phyloP scores from a whole-genome alignment of 1,139 yeast genomes.

The Zygotorulaspora mrakii region DNA sequence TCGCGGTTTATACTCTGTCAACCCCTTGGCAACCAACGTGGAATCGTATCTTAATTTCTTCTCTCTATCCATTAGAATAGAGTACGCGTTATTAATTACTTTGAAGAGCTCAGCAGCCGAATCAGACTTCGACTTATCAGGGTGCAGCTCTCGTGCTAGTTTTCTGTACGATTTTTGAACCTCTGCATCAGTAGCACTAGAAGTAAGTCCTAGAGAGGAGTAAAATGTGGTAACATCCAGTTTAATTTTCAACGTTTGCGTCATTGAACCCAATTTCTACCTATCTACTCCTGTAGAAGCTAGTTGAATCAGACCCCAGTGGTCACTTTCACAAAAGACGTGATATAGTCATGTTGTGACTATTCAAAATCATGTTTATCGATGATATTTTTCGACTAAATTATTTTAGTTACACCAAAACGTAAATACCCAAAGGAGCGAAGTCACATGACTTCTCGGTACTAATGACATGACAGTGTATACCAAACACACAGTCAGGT shows the following conservation, averaged over 20 bases:
- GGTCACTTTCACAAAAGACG: no score
- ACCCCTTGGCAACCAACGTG: conserved; percentile 20
- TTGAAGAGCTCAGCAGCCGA: conserved; percentile 34
- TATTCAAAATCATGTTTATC: no score
- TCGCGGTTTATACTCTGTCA: conserved; percentile 20
- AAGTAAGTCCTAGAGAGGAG: conserved; percentile 29
- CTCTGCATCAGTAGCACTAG: conserved; percentile 28
- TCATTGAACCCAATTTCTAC: conserved; percentile 7
- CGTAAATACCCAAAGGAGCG: no score
- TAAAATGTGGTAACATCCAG: conserved; percentile 34
- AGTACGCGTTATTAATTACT: conserved; percentile 34
- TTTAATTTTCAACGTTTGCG: conserved; percentile 11
- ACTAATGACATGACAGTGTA: no score
- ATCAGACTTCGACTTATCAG: conserved; percentile 34
- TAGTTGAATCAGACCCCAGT: no score
- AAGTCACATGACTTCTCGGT: no score
- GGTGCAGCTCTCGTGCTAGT: conserved; percentile 35
- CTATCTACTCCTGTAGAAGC: no score
- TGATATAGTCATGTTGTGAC: no score
- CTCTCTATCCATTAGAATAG: conserved; percentile 28
- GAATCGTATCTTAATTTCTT: conserved; percentile 26
- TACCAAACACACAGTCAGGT: no score
- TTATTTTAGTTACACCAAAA: no score
- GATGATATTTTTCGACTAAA: no score
- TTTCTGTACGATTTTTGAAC: conserved; percentile 34